Base-by-base conservation (phyloP, 2,329 filamentous ascomycete genomes). In the Colletotrichum somersetense region DNA sequence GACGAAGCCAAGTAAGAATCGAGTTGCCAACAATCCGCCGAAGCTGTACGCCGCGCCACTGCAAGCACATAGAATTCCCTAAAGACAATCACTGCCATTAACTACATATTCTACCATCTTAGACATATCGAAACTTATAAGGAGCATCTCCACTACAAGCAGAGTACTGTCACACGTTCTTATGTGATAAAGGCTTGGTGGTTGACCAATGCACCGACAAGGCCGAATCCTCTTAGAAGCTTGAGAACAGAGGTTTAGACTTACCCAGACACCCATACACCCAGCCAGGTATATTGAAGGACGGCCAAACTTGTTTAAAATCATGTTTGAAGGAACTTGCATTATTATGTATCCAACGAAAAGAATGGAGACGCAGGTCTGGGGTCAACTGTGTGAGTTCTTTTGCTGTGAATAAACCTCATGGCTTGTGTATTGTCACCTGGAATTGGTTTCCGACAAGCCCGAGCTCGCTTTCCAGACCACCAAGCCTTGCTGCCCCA, bases 401-500 rank as follows among this genome's bases (percentile, higher is more conserved):
- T 75, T 77, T 0, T 76, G 77, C 1, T 78, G 67, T 44, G 77
- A 74, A 71, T 69, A 76, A 18, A 78, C 12, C 0, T 12, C 3
- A 38, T 38, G 12, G 12, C 11, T 23, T 12, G 8, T 20, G 14
- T 78, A 77, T 20, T 58, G 75, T 64, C 63, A 82, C 81, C 75
- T 83, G 81, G 65, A 82, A 83, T 57, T 83, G 68, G 55, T 77
- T 75, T 5, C 77, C 75, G 57, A 75, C 71, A 12, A 83, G 75
- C 1, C 78, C 66, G 8, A 83, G 71, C 53, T 83, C 81, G 38
- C 78, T 75, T 30, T 82, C 80, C 30, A 83, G 79, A 5, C 87
- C 87, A 1, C 85, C 87, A 7, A 90, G 78, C 74, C 85, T 83
- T 4, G 87, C 88, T 35, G 83, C 82, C 3, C 88, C 88, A 67